Evolutionary conservation across 345 rosid genomes (phyloP), one percentile per base, ranked within the genome.

Genomic region (Cardamine chenopodiifolia): DNA sequence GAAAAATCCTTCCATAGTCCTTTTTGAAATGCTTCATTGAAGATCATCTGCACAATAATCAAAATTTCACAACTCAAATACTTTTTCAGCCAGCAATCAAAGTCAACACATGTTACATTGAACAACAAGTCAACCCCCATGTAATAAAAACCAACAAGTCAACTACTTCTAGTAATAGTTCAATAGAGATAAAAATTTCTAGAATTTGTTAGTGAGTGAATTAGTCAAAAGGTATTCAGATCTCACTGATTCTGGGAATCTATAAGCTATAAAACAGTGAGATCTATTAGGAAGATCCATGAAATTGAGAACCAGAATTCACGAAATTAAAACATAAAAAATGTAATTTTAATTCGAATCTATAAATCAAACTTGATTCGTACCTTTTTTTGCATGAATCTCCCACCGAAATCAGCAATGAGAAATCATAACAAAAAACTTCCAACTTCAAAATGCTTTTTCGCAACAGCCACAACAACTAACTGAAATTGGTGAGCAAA

Each of bases 1-100:
- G 68, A 85, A 93, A 71, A 91, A 93, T 8, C 98, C 92, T 81
- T 93, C 98, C 97, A 91, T 91, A 0, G 98, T 91, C 96, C 97
- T 50, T 85, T 82, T 70, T 87, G 96, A 81, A 91, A 85, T 1
- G 98, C 90, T 72, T 93, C 98, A 8, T 74, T 71, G 78, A 93
- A 93, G 55, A 93, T 90, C 80, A 78, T 76, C 98, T 91, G 81
- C 82, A 77, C 13, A 22, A 62, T 7, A 0, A 66, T 32, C 23
- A 47, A 22, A 67, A 50, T 52, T 23, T 39, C 60, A 49, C 7
- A 19, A 20, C 8, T 49, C 19, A 48, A 11, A 29, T 29, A 7
- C 8, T 7, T 32, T 32, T 32, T 8, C 35, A 31, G 14, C 8
- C n/a, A 62, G 12, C 1, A 12, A 23, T 12, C 18, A 44, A 32